phyloP scores from a whole-genome alignment of 306 rosid species.

The barrel medic (Medicago truncatula) region MtrunA17r5.0-ANR NC_053048.1:42041001-42041500 shows the following conservation, averaged over 20 bases:
- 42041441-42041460: background rate
- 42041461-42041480: constrained; percentile 51
- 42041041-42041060: too few relatives aligned
- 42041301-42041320: constrained; percentile 11
- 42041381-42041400: background rate
- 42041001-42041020: too few relatives aligned
- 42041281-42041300: constrained; percentile 13
- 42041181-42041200: constrained; percentile 38
- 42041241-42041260: constrained; percentile 26
- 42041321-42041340: background rate
- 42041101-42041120: background rate
- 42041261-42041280: constrained; percentile 24
- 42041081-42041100: background rate
- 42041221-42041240: constrained; percentile 29
- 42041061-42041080: background rate
- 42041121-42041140: constrained; percentile 14
- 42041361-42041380: background rate
- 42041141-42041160: constrained; percentile 26
- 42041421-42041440: constrained; percentile 23
- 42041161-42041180: constrained; percentile 38
- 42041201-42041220: constrained; percentile 27
- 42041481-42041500: constrained; percentile 53
- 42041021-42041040: too few relatives aligned
- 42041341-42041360: background rate
- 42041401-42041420: background rate